These are phyloP conservation scores for Fusarium avenaceum DNA, from an alignment of 2,329 filamentous ascomycete genomes.

Conservation along the genomic window DNA sequence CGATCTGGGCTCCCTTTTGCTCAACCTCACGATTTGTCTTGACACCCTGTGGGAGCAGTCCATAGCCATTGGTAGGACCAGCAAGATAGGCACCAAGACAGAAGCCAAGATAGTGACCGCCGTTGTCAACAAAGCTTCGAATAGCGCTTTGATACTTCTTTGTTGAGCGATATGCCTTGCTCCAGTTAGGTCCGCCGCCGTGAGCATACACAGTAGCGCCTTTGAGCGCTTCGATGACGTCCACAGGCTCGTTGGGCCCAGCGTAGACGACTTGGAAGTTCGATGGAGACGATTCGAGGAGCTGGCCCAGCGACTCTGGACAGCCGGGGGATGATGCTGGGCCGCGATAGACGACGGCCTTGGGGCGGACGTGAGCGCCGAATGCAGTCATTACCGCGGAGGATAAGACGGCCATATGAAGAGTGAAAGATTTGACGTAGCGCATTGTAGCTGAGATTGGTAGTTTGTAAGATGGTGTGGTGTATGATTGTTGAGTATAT, in stretches of 20 bases:
- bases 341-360: conserved; percentile 19
- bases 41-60: not conserved
- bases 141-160: conserved; percentile 7
- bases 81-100: conserved; percentile 21
- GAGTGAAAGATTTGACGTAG: not conserved
- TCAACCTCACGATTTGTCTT: conserved; percentile 12
- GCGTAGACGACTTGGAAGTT: conserved; percentile 13
- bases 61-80: not conserved
- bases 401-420: not conserved
- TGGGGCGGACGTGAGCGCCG: not conserved
- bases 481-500: too few relatives aligned
- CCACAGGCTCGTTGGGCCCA: not conserved
- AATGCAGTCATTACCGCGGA: not conserved
- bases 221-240: conserved; percentile 7
- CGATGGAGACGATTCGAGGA: not conserved
- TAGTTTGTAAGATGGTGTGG: not conserved
- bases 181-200: conserved; percentile 4
- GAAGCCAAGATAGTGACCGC: conserved; percentile 4
- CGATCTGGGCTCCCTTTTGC: not conserved
- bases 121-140: not conserved
- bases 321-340: conserved; percentile 14
- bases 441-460: not conserved
- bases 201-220: conserved; percentile 4
- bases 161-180: conserved; percentile 7
- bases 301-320: not conserved